A percentile compares a stretch with the other conserved stretches of the same genome.
phyloP scores from a whole-genome alignment of 108 stramenopile species.

The Aureococcus anophagefferens region DNA sequence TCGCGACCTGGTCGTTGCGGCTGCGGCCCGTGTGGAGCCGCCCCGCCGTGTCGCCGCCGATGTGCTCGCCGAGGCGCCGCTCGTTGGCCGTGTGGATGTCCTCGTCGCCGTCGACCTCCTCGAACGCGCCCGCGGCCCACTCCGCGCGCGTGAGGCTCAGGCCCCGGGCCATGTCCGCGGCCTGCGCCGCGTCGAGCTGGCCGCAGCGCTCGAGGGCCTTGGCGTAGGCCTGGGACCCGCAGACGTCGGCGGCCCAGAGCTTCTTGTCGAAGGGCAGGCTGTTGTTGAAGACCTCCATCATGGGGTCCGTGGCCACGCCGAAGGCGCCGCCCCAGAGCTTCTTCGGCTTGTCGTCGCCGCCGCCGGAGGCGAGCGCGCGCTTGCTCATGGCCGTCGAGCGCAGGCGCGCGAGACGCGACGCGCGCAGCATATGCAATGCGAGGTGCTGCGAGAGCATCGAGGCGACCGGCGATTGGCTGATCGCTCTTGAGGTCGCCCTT shows the following conservation, averaged over 20 bases:
- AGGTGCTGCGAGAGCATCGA: no score
- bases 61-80: constrained; percentile 88
- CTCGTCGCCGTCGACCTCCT: constrained; percentile 81
- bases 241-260: constrained; percentile 92
- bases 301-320: constrained; percentile 91
- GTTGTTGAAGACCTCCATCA: constrained; percentile 99
- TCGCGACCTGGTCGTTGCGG: constrained; percentile 71
- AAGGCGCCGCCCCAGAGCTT: constrained; percentile 73
- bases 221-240: constrained; percentile 88
- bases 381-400: no score
- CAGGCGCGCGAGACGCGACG: no score
- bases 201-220: constrained; percentile 74
- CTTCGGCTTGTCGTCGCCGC: background rate
- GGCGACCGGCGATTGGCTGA: no score
- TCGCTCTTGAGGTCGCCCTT: no score
- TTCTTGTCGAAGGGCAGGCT: constrained; percentile 84
- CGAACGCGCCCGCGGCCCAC: constrained; percentile 81
- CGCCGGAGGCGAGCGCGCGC: no score
- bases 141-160: constrained; percentile 70
- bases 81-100: constrained; percentile 99
- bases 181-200: constrained; percentile 77
- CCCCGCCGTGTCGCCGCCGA: constrained; percentile 75
- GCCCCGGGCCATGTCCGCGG: constrained; percentile 53
- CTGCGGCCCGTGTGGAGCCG: constrained; percentile 95
- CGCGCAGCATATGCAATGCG: no score